A percentile compares a stretch with the other conserved stretches of the same genome.
Evolutionary conservation across 371 early-diverging fungal genomes (phyloP).

Genomic region (Choanephora cucurbitarum): DNA sequence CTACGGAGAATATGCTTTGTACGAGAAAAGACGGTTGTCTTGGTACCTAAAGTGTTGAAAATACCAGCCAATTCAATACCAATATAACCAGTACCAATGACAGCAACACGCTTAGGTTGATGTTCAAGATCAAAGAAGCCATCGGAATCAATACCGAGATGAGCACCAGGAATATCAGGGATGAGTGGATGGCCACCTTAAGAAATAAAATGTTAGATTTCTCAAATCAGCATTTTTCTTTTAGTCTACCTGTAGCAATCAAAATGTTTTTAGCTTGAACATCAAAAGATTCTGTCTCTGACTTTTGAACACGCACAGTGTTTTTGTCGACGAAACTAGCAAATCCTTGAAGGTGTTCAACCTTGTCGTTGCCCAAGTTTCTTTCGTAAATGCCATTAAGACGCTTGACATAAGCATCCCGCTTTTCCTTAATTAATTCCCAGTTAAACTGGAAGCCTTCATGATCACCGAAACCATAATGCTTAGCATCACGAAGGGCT

Average conservation of each 20-base stretch:
- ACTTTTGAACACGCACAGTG: slow-evolving; percentile 71
- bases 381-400: slow-evolving; percentile 95
- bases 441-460: slow-evolving; percentile 63
- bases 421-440: slow-evolving; percentile 79
- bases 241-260: slow-evolving; percentile 76
- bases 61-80: slow-evolving; percentile 97
- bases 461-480: slow-evolving; percentile 83
- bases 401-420: slow-evolving; percentile 95
- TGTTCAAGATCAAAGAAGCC: slow-evolving; percentile 94
- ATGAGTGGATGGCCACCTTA: slow-evolving; percentile 76
- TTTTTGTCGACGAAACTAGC: slow-evolving; percentile 82
- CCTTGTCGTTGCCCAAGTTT: slow-evolving; percentile 85
- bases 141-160: slow-evolving; percentile 90
- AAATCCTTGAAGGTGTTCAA: slow-evolving; percentile 81
- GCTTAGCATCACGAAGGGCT: slow-evolving; percentile 81
- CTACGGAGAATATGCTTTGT: slow-evolving; percentile 82
- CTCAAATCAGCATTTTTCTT: neutral
- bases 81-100: slow-evolving; percentile 91
- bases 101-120: slow-evolving; percentile 91
- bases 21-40: slow-evolving; percentile 88
- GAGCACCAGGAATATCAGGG: slow-evolving; percentile 82
- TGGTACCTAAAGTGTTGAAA: slow-evolving; percentile 85
- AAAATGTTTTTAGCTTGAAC: slow-evolving; percentile 82
- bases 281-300: slow-evolving; percentile 41
- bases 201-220: slow-evolving; percentile 4